These are phyloP conservation scores for Quercus agrifolia DNA, from an alignment of 306 rosid species.

Conservation along the genomic window DNA sequence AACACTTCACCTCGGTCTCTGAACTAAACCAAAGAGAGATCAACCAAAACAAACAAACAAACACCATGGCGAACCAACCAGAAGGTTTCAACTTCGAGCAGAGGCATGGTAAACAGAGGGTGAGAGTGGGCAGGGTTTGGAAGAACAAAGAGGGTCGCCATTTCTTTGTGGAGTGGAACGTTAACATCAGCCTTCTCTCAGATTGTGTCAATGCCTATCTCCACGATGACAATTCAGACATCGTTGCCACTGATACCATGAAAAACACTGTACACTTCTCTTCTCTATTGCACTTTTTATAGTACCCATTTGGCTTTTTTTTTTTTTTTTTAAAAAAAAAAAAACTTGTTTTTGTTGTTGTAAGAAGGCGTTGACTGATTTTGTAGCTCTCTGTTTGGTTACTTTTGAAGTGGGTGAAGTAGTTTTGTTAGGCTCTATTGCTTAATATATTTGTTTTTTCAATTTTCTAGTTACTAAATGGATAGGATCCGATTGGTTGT, in stretches of 20 bases:
- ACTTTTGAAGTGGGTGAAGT: not conserved
- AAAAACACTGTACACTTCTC: constrained; percentile 64
- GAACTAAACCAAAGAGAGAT: too few relatives aligned
- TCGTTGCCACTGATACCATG: constrained; percentile 94
- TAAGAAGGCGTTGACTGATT: too few relatives aligned
- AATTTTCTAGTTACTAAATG: not conserved
- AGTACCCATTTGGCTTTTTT: too few relatives aligned
- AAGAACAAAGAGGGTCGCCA: constrained; percentile 51
- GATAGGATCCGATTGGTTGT: not conserved
- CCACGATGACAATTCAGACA: constrained; percentile 65
- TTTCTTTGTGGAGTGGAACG: constrained; percentile 81
- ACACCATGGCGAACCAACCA: constrained; percentile 34
- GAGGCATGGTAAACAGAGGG: constrained; percentile 82
- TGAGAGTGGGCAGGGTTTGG: constrained; percentile 87
- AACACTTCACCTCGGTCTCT: too few relatives aligned
- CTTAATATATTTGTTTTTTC: not conserved
- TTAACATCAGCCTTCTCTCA: constrained; percentile 66
- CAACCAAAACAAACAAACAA: too few relatives aligned
- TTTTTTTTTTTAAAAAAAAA: too few relatives aligned
- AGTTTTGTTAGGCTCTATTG: not conserved
- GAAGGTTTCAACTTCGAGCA: constrained; percentile 74
- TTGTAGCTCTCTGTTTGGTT: not conserved
- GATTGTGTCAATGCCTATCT: constrained; percentile 67
- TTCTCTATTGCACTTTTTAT: not conserved
- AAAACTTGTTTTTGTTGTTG: too few relatives aligned